These are phyloP conservation scores for Bimuria novae-zelandiae DNA, from an alignment of 2,329 filamentous ascomycete genomes.

Conservation along the genomic window DNA sequence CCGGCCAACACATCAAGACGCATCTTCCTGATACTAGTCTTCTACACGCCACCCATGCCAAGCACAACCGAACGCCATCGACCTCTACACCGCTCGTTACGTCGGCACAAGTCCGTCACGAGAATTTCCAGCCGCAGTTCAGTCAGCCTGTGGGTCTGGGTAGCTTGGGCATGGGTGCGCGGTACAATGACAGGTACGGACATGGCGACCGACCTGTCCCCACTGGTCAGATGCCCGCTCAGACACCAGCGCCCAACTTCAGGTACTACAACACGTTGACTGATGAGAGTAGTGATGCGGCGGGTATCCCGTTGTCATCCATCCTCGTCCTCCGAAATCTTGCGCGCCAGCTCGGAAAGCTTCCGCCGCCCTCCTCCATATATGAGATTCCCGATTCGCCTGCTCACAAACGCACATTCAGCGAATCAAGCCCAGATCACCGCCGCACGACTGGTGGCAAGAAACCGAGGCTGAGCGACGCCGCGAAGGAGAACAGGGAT, in stretches of 20 bases:
- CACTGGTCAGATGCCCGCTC: slow-evolving; percentile 21
- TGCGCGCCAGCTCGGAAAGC: slow-evolving; percentile 55
- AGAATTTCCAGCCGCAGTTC: slow-evolving; percentile 39
- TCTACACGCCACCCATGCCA: slow-evolving; percentile 46
- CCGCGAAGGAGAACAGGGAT: slow-evolving; percentile 30
- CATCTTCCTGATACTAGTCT: slow-evolving; percentile 61
- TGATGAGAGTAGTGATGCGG: slow-evolving; percentile 62
- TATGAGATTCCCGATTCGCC: slow-evolving; percentile 34
- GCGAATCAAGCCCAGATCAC: slow-evolving; percentile 32
- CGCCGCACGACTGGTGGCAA: slow-evolving; percentile 49
- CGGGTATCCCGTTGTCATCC: slow-evolving; percentile 77
- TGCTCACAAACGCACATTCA: slow-evolving; percentile 37
- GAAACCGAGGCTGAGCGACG: slow-evolving; percentile 42
- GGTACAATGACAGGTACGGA: slow-evolving; percentile 21
- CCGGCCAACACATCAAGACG: slow-evolving; percentile 69
- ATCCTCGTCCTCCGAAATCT: slow-evolving; percentile 80
- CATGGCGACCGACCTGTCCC: slow-evolving; percentile 31
- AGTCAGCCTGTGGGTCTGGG: slow-evolving; percentile 35
- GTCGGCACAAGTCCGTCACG: slow-evolving; percentile 32
- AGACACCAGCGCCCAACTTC: slow-evolving; percentile 34
- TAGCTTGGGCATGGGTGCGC: slow-evolving; percentile 32
- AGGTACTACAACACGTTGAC: slow-evolving; percentile 53
- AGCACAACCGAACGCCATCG: slow-evolving; percentile 54
- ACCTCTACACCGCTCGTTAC: slow-evolving; percentile 34
- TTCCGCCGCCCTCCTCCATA: slow-evolving; percentile 33